These are phyloP conservation scores for Colletotrichum godetiae DNA, from an alignment of 2,329 filamentous ascomycete genomes.

Conservation along the genomic window DNA sequence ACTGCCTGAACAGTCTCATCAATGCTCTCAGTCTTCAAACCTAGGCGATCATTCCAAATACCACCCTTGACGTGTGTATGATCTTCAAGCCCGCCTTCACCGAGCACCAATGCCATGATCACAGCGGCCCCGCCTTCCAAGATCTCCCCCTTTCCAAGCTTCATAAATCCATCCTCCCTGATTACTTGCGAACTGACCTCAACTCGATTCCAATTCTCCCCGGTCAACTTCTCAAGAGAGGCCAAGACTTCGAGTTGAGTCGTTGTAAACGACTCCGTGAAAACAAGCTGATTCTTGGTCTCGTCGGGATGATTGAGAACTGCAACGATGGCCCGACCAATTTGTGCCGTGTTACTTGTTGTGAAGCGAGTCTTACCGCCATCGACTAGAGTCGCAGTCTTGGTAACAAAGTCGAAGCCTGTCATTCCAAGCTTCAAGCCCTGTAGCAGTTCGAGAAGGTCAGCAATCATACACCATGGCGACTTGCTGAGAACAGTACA, in stretches of 20 bases:
- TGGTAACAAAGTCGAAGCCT: slow-evolving; percentile 54
- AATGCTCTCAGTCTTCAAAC: neutral
- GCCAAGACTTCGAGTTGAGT: slow-evolving; percentile 60
- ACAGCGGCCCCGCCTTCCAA: neutral
- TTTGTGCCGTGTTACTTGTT: slow-evolving; percentile 30
- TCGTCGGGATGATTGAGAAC: slow-evolving; percentile 29
- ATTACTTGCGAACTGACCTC: neutral
- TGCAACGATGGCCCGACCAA: slow-evolving; percentile 31
- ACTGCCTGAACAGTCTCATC: neutral
- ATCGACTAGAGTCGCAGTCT: slow-evolving; percentile 44
- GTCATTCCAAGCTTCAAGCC: slow-evolving; percentile 48
- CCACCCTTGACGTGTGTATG: slow-evolving; percentile 1
- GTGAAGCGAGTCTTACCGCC: slow-evolving; percentile 33
- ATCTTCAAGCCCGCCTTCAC: slow-evolving; percentile 5
- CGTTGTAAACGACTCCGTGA: slow-evolving; percentile 55
- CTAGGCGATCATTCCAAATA: neutral
- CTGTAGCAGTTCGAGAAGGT: neutral
- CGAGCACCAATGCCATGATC: slow-evolving; percentile 9
- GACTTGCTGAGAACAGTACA: slow-evolving; percentile 36
- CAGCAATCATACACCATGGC: neutral
- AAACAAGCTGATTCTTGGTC: slow-evolving; percentile 35
- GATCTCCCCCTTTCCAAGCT: neutral
- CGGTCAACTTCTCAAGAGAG: neutral
- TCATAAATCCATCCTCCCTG: neutral
- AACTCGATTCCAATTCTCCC: neutral